Evolutionary conservation across 2,329 filamentous ascomycete species (phyloP), one percentile per base, ranked within the genome.

Genomic region (Clarireedia hainanense): DNA sequence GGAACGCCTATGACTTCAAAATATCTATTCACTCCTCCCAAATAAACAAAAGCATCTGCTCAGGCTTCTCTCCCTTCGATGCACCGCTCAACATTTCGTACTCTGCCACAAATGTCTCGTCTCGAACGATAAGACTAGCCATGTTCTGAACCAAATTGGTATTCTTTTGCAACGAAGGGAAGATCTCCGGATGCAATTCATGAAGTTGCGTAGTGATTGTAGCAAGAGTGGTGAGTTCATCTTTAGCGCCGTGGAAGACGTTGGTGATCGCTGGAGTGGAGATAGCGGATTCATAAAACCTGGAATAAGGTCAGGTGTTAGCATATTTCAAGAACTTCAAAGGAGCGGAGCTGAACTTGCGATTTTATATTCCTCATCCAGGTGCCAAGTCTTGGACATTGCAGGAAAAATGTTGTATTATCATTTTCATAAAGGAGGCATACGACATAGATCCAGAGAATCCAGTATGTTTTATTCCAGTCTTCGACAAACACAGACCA

Each of bases 401-500:
- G 42, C 26, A 6, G 39, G n/a, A 10, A 30, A 26, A n/a, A 47
- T 5, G 20, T 6, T 26, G 3, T 27, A 6, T 14, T 48, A 15
- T 26, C n/a, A 14, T 26, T 14, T 17, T 52, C 48, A 23, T 24
- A 39, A 54, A 36, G 46, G 57, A 63, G 7, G 10, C 17, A 36
- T 10, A 64, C 36, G 12, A 61, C 51, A 30, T 59, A 64, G 3
- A 67, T 54, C 63, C 63, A 67, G 3, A 66, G 60, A 2, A 58
- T 54, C 62, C 61, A 65, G 39, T 66, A 66, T 0, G 61, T 57
- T 20, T 59, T 51, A 20, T 63, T 59, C 63, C 61, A 67, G n/a
- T 66, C 65, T 39, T 65, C 59, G 2, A 63, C 27, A 24, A 56
- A 20, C 6, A 56, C 30, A 2, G 45, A 47, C 65, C 65, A 67